Conservation (phyloP, 2,329 filamentous ascomycete species). For the Pestalotiopsis sp. region DNA sequence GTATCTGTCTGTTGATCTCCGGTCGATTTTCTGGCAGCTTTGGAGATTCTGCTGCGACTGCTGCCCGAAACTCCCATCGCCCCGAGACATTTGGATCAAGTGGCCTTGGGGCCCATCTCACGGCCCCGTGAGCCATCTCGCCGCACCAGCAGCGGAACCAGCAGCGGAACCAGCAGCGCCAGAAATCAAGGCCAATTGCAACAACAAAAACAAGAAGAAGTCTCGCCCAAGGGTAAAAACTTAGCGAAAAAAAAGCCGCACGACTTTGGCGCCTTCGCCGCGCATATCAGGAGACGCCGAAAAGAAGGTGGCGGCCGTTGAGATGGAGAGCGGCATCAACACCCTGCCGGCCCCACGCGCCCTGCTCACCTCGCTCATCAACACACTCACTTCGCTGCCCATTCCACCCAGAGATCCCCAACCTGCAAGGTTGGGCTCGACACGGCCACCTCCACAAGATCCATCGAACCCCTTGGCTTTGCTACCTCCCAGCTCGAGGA, state of each 20-base stretch:
- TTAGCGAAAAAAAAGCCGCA: background rate
- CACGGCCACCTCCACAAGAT: background rate
- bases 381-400: slow-evolving; percentile 36
- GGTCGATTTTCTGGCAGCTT: too few relatives aligned
- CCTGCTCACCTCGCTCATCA: slow-evolving; percentile 53
- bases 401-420: slow-evolving; percentile 27
- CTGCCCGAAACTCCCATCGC: too few relatives aligned
- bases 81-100: background rate
- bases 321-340: slow-evolving; percentile 20
- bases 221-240: background rate
- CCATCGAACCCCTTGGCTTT: slow-evolving; percentile 37
- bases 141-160: background rate
- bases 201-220: background rate
- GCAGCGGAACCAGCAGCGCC: background rate
- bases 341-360: slow-evolving; percentile 42
- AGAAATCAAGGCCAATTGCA: background rate
- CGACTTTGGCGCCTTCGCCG: too few relatives aligned
- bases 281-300: background rate
- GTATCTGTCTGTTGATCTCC: too few relatives aligned
- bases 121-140: background rate
- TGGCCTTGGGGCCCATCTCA: background rate
- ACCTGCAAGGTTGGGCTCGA: background rate
- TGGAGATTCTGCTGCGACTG: too few relatives aligned
- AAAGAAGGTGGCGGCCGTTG: background rate
- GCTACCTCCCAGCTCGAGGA: slow-evolving; percentile 43